Evolutionary conservation across 306 rosid species (phyloP).

Genomic region (Cucumis hystrix): DNA sequence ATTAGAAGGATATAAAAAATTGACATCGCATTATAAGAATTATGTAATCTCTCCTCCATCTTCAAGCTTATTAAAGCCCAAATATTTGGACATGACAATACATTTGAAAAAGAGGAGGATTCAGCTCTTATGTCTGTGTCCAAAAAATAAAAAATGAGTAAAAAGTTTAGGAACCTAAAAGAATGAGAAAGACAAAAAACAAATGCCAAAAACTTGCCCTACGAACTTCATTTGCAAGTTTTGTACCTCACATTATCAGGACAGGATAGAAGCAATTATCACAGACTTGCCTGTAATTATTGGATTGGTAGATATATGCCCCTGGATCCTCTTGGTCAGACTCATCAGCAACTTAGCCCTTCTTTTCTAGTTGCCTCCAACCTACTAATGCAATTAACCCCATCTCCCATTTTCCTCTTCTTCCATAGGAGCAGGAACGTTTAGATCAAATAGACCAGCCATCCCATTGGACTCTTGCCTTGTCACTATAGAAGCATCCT

Average conservation of each 20-base stretch:
- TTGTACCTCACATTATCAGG: neutral
- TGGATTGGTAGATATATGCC: conserved; percentile 4
- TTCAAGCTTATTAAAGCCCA: neutral
- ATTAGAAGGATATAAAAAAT: neutral
- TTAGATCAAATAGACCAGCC: conserved; percentile 67
- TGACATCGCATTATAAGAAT: neutral
- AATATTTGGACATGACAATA: neutral
- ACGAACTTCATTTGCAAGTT: neutral
- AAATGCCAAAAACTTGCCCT: conserved; percentile 1
- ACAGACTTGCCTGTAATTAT: conserved; percentile 6
- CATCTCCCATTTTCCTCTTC: conserved; percentile 30
- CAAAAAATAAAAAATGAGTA: neutral
- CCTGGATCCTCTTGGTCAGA: conserved; percentile 11
- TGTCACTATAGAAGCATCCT: conserved; percentile 35
- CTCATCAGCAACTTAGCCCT: conserved; percentile 15
- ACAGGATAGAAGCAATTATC: conserved; percentile 2
- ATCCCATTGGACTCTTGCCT: conserved; percentile 25
- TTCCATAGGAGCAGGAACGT: conserved; percentile 74
- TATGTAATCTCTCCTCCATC: neutral
- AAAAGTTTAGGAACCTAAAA: neutral
- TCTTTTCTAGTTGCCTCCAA: conserved; percentile 12
- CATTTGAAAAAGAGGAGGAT: neutral
- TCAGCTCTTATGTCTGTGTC: neutral
- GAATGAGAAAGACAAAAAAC: conserved; percentile 1
- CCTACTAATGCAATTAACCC: conserved; percentile 23